Conservation (phyloP, 805 yeast genomes). For the Debaryomyces hansenii region DNA sequence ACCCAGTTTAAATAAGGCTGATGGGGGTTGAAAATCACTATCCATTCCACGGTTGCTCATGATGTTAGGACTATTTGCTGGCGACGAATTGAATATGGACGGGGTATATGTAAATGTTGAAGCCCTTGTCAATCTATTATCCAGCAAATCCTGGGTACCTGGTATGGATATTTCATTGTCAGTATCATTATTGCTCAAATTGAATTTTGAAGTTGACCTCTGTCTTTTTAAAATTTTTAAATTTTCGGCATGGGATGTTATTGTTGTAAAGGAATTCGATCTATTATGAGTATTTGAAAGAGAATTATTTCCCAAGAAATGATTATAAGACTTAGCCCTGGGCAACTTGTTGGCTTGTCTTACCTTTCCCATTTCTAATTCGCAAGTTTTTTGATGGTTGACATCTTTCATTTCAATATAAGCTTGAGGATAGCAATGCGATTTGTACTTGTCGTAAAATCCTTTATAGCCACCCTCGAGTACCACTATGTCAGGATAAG, state of each 20-base stretch:
- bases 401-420: slow-evolving; percentile 80
- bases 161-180: background rate
- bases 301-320: slow-evolving; percentile 10
- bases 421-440: slow-evolving; percentile 69
- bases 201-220: slow-evolving; percentile 16
- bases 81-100: slow-evolving; percentile 15
- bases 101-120: slow-evolving; percentile 26
- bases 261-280: slow-evolving; percentile 30
- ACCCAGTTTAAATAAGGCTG: slow-evolving; percentile 19
- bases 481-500: slow-evolving; percentile 86
- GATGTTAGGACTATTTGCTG: slow-evolving; percentile 2
- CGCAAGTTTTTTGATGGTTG: slow-evolving; percentile 40
- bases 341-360: slow-evolving; percentile 42
- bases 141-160: slow-evolving; percentile 5
- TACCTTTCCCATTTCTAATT: slow-evolving; percentile 45
- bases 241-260: slow-evolving; percentile 24
- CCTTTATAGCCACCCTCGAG: slow-evolving; percentile 89
- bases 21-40: slow-evolving; percentile 29
- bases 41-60: slow-evolving; percentile 5
- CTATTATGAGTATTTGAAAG: slow-evolving; percentile 16
- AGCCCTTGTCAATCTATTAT: slow-evolving; percentile 18
- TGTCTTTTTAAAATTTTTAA: slow-evolving; percentile 35
- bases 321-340: slow-evolving; percentile 38
- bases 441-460: slow-evolving; percentile 61
- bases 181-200: background rate